Conservation (phyloP, 805 yeast species). For the Spathaspora boniae region DNA sequence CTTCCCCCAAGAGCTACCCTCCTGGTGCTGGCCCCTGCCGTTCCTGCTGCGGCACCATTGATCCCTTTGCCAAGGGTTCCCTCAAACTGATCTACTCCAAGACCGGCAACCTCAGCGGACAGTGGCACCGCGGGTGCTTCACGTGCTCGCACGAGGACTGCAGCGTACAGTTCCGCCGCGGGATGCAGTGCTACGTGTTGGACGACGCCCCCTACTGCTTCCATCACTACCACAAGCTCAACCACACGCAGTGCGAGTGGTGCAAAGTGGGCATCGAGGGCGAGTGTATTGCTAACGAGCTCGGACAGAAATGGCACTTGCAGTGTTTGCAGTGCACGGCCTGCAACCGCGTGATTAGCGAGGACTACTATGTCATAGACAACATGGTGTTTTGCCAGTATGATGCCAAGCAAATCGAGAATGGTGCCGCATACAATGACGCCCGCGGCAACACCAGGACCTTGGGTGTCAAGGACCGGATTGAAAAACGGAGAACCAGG, state of each 20-base stretch:
- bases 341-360: constrained; percentile 50
- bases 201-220: constrained; percentile 82
- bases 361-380: constrained; percentile 54
- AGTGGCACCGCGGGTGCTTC: constrained; percentile 92
- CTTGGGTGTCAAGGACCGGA: constrained; percentile 26
- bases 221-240: constrained; percentile 68
- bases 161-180: constrained; percentile 51
- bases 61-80: constrained; percentile 31
- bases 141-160: constrained; percentile 59
- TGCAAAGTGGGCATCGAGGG: constrained; percentile 87
- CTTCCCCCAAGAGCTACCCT: too few species aligned
- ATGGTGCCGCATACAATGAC: constrained; percentile 21
- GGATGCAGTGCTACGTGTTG: constrained; percentile 68
- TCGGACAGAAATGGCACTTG: constrained; percentile 68
- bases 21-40: constrained; percentile 85
- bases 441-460: constrained; percentile 14
- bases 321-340: constrained; percentile 66
- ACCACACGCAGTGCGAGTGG: constrained; percentile 67
- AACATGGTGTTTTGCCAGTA: constrained; percentile 51
- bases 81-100: constrained; percentile 76
- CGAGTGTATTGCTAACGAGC: constrained; percentile 76
- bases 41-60: constrained; percentile 55
- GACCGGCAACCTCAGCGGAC: constrained; percentile 80
- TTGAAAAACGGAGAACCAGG: constrained; percentile 44
- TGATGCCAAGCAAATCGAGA: constrained; percentile 31